Evolutionary conservation across 371 early-diverging fungal species (phyloP).

Genomic region (Mortierella sp.): DNA sequence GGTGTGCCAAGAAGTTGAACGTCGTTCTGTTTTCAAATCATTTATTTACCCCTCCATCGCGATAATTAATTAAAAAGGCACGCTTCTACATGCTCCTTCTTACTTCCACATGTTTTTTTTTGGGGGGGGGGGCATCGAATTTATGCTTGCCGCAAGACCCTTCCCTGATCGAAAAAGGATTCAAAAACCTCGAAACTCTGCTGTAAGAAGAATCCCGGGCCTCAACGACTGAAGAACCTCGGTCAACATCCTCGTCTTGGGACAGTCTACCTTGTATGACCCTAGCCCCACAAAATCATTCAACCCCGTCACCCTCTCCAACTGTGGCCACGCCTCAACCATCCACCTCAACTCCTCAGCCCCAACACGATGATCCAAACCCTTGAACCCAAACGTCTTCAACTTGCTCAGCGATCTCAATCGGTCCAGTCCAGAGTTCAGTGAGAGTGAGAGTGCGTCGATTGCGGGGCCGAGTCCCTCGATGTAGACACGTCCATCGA

Average conservation of each 20-base stretch:
- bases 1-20: neutral
- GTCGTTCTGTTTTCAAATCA: neutral
- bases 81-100: too few species aligned
- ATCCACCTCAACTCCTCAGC: conserved; percentile 14
- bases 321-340: neutral
- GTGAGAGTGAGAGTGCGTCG: neutral
- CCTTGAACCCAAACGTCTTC: conserved; percentile 6
- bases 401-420: neutral
- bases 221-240: neutral
- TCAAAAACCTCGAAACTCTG: neutral
- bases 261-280: neutral
- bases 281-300: neutral
- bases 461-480: neutral
- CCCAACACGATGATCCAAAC: neutral
- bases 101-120: too few species aligned
- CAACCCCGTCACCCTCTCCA: conserved; percentile 5
- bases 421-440: conserved; percentile 4
- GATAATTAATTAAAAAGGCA: too few species aligned
- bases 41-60: too few species aligned
- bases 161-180: too few species aligned
- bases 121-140: too few species aligned
- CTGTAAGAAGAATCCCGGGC: neutral
- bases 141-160: too few species aligned
- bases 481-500: neutral
- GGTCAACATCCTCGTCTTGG: neutral